A percentile compares a stretch with the other conserved stretches of the same genome.
Conservation (phyloP, 1,139 yeast genomes). For the Yamadazyma mexicana region DNA sequence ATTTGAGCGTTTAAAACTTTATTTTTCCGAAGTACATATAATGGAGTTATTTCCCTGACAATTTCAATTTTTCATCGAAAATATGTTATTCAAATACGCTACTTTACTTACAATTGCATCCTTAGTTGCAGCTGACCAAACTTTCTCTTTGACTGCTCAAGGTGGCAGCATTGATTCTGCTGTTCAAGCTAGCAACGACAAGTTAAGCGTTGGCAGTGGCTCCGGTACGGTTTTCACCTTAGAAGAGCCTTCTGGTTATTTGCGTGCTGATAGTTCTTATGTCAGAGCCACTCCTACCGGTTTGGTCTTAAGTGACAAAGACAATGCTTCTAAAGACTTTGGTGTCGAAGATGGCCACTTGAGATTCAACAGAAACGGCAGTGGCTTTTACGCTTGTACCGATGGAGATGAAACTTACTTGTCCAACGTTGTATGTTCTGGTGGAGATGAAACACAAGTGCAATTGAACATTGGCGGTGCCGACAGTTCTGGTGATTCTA, state of each 20-base stretch:
- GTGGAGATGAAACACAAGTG: constrained; percentile 7
- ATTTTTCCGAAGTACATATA: no score
- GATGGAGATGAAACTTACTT: constrained; percentile 5
- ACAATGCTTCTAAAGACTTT: constrained; percentile 27
- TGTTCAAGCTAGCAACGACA: constrained; percentile 20
- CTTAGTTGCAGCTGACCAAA: constrained; percentile 29
- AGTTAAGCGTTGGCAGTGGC: constrained; percentile 20
- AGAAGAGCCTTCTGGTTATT: constrained; percentile 32
- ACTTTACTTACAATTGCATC: constrained; percentile 29
- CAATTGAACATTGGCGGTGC: constrained; percentile 6
- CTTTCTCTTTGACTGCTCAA: constrained; percentile 24
- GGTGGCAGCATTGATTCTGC: constrained; percentile 25
- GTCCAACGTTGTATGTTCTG: constrained; percentile 12
- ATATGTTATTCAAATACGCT: constrained; percentile 15
- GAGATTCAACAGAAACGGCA: constrained; percentile 21
- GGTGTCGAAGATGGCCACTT: constrained; percentile 29
- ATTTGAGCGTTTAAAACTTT: no score
- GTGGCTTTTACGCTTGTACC: constrained; percentile 28
- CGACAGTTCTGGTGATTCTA: no score
- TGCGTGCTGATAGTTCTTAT: constrained; percentile 20
- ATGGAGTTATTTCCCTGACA: no score
- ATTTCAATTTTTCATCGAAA: neutral
- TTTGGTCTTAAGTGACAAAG: constrained; percentile 10
- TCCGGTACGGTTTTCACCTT: constrained; percentile 23
- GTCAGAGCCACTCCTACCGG: constrained; percentile 18